A percentile compares a stretch with the other conserved stretches of the same genome.
These are phyloP conservation scores for Paecilomyces niveus DNA, from an alignment of 2,329 filamentous ascomycete species.

Conservation along the genomic window DNA sequence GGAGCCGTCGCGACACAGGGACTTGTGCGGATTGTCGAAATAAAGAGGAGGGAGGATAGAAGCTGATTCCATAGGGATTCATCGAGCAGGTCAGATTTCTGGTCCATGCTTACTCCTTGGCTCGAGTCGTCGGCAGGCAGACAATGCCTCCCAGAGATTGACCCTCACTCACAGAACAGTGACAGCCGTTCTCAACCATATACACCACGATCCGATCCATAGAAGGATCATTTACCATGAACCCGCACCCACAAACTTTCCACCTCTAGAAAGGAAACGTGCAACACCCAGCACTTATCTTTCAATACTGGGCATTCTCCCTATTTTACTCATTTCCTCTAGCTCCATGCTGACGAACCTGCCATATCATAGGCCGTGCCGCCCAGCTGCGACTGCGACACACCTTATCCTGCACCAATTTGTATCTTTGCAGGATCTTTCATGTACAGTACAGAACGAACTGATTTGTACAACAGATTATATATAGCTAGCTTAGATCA, in stretches of 20 bases:
- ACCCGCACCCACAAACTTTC: background rate
- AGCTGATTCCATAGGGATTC: background rate
- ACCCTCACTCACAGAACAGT: background rate
- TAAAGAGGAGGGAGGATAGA: background rate
- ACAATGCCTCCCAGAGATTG: background rate
- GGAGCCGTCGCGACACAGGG: background rate
- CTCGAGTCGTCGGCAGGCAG: background rate
- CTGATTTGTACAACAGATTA: background rate
- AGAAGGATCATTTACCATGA: background rate
- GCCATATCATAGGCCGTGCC: background rate
- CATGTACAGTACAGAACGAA: background rate
- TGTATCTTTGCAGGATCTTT: no score
- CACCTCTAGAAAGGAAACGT: background rate
- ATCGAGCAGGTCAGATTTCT: background rate
- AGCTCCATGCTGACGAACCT: background rate
- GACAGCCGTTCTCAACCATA: background rate
- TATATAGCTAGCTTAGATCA: background rate
- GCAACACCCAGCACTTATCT: background rate
- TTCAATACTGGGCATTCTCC: background rate
- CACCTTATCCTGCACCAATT: background rate
- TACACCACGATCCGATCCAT: background rate
- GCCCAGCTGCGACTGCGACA: background rate
- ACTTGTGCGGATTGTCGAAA: background rate
- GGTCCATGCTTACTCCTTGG: background rate
- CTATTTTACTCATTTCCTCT: background rate